Evolutionary conservation across 2,329 filamentous ascomycete genomes (phyloP).

Genomic region (Mariannaea sp.): DNA sequence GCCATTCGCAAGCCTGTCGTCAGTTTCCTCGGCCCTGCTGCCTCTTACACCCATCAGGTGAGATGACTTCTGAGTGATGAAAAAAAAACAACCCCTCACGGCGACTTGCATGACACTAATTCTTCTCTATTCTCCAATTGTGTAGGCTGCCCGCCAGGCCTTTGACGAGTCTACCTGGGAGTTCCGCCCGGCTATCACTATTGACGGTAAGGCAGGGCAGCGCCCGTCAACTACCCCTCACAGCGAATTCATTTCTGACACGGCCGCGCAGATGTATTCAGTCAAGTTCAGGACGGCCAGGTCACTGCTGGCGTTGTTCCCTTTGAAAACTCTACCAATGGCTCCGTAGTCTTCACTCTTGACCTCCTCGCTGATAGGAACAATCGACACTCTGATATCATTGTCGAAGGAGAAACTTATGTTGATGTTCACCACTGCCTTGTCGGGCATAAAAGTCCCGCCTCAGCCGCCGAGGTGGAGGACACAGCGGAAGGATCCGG

Average conservation of each 20-base stretch:
- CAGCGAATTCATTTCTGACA: conserved; percentile 20
- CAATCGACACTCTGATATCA: conserved; percentile 66
- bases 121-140: conserved; percentile 18
- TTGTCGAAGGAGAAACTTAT: conserved; percentile 83
- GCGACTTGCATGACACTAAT: conserved; percentile 27
- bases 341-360: conserved; percentile 86
- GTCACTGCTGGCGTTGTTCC: conserved; percentile 81
- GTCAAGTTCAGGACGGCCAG: conserved; percentile 69
- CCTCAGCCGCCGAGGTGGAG: conserved; percentile 30
- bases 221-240: background rate
- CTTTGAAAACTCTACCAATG: conserved; percentile 96
- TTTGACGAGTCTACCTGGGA: conserved; percentile 56
- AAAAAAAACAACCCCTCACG: conserved; percentile 4
- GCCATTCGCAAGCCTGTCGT: conserved; percentile 47
- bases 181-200: conserved; percentile 56
- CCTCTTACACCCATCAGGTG: conserved; percentile 59
- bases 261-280: conserved; percentile 70
- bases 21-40: conserved; percentile 54
- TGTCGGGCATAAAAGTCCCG: conserved; percentile 57
- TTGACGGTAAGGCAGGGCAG: conserved; percentile 47
- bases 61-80: conserved; percentile 25
- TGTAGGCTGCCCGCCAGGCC: conserved; percentile 51
- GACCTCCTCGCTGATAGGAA: conserved; percentile 83
- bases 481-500: conserved; percentile 46
- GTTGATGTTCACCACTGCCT: conserved; percentile 89